Evolutionary conservation across 805 yeast species (phyloP).

Genomic region (Suhomyces canberraensis): DNA sequence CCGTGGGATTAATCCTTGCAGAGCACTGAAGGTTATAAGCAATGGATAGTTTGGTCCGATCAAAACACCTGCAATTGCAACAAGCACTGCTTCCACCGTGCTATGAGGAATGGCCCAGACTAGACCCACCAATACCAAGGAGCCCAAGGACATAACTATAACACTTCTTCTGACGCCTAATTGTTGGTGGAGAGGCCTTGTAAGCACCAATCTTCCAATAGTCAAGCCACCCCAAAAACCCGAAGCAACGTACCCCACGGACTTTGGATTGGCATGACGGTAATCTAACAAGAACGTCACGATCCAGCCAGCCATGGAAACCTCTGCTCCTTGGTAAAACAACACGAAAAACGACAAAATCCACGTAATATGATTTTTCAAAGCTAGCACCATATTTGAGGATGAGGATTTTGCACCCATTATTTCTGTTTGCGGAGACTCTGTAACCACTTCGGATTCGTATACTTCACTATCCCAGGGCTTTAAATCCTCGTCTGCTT

Average conservation of each 20-base stretch:
- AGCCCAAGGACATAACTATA: conserved; percentile 26
- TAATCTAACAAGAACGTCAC: conserved; percentile 58
- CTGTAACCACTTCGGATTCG: background rate
- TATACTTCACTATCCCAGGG: conserved; percentile 27
- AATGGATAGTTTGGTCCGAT: conserved; percentile 68
- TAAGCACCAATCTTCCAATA: conserved; percentile 54
- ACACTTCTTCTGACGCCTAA: conserved; percentile 48
- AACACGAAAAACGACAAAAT: conserved; percentile 52
- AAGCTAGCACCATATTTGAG: conserved; percentile 32
- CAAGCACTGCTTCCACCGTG: conserved; percentile 44
- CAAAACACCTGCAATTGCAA: conserved; percentile 52
- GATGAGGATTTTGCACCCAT: background rate
- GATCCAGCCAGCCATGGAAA: conserved; percentile 68
- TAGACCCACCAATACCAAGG: conserved; percentile 38
- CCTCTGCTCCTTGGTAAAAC: conserved; percentile 68
- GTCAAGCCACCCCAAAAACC: conserved; percentile 75
- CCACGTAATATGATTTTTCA: conserved; percentile 43
- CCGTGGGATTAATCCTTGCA: conserved; percentile 41
- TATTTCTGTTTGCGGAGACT: background rate
- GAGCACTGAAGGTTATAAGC: conserved; percentile 43
- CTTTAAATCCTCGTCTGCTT: conserved; percentile 45
- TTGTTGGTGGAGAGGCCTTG: conserved; percentile 33
- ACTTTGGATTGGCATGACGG: conserved; percentile 43
- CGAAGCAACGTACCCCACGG: conserved; percentile 62
- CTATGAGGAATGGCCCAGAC: conserved; percentile 49